These are phyloP conservation scores for Tetrahymena elliotti DNA, from an alignment of 73 alveolate genomes.

Conservation along the genomic window DNA sequence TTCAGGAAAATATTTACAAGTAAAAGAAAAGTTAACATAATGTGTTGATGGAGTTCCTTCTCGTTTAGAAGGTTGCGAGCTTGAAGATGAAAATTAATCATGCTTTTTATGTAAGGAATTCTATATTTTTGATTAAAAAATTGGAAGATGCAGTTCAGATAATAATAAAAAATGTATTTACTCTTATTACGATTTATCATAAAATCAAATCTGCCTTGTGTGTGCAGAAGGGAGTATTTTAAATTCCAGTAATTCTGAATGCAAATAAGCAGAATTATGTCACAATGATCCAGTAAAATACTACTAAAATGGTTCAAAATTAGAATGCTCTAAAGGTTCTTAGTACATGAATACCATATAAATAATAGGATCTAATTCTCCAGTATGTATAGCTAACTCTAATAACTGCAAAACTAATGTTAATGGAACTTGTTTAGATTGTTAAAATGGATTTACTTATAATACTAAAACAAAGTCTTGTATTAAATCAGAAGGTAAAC, in stretches of 20 bases:
- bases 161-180: too few relatives aligned
- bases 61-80: background rate
- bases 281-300: too few relatives aligned
- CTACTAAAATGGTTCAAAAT: background rate
- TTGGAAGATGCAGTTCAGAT: too few relatives aligned
- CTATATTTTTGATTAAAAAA: too few relatives aligned
- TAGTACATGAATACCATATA: background rate
- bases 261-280: too few relatives aligned
- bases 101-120: too few relatives aligned
- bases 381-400: background rate
- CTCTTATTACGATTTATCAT: too few relatives aligned
- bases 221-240: too few relatives aligned
- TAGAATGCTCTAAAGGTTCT: background rate
- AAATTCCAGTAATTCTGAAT: too few relatives aligned
- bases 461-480: background rate
- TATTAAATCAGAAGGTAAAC: background rate
- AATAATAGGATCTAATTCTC: background rate
- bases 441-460: background rate
- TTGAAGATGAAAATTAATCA: too few relatives aligned
- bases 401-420: background rate
- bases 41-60: background rate
- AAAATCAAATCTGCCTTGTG: too few relatives aligned
- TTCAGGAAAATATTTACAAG: background rate
- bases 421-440: background rate
- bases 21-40: background rate